A percentile compares a stretch with the other conserved stretches of the same genome.
Conservation (phyloP, 2,329 filamentous ascomycete genomes). For the Nigrospora sphaerica region DNA sequence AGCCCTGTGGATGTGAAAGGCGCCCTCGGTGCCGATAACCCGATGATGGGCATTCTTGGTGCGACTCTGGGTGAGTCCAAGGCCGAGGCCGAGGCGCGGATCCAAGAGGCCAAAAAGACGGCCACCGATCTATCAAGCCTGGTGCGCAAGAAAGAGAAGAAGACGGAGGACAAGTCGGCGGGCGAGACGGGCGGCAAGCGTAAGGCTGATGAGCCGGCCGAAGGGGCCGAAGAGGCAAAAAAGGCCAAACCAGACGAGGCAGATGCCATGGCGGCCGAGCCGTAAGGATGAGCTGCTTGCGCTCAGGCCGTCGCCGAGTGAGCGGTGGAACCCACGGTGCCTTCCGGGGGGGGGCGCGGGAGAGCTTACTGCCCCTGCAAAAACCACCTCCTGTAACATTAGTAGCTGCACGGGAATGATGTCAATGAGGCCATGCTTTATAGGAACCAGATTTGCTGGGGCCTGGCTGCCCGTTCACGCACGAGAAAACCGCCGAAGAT, state of each 20-base stretch:
- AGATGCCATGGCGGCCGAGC: slow-evolving; percentile 3
- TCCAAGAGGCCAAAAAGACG: slow-evolving; percentile 65
- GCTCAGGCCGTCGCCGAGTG: no score
- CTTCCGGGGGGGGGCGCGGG: no score
- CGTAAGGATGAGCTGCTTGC: background rate
- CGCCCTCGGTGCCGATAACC: slow-evolving; percentile 43
- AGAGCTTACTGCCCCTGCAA: no score
- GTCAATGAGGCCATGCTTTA: no score
- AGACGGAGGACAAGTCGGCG: slow-evolving; percentile 16
- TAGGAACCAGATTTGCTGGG: no score
- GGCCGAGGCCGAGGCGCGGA: slow-evolving; percentile 52
- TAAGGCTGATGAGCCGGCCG: slow-evolving; percentile 29
- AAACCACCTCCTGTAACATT: no score
- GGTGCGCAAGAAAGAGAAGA: slow-evolving; percentile 56
- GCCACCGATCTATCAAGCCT: slow-evolving; percentile 70
- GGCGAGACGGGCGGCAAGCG: slow-evolving; percentile 31
- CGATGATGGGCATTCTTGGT: slow-evolving; percentile 54
- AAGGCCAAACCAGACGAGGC: slow-evolving; percentile 26
- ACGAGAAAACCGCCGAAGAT: no score
- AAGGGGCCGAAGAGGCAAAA: slow-evolving; percentile 24
- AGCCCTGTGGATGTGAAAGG: slow-evolving; percentile 51
- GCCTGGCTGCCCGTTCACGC: no score
- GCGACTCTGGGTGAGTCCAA: slow-evolving; percentile 56
- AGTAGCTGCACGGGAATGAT: no score
- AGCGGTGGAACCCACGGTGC: no score